phyloP scores from a whole-genome alignment of 1,284 basidiomycete species.

The Trametes pubescens region DNA sequence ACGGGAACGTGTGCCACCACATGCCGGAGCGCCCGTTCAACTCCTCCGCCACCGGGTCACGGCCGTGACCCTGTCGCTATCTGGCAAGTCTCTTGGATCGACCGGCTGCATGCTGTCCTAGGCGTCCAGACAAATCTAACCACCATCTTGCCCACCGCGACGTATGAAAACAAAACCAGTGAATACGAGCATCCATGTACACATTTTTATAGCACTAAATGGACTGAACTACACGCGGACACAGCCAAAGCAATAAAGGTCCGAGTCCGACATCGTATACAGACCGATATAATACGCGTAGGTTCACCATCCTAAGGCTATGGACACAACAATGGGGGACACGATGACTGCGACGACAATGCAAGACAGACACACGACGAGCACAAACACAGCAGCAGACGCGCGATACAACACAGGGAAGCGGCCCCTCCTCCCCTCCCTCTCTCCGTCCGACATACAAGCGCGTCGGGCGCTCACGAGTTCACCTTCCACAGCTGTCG shows the following conservation, averaged over 20 bases:
- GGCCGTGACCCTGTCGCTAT: not conserved
- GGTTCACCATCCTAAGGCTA: conserved; percentile 29
- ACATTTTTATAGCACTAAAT: not conserved
- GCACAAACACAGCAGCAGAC: conserved; percentile 32
- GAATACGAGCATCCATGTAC: not conserved
- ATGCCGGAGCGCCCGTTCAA: conserved; percentile 19
- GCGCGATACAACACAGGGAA: conserved; percentile 13
- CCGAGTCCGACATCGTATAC: conserved; percentile 13
- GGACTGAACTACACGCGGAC: not conserved
- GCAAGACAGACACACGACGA: conserved; percentile 27
- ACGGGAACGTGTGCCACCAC: conserved; percentile 9
- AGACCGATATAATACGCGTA: conserved; percentile 26
- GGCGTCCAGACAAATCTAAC: no score
- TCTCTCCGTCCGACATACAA: not conserved
- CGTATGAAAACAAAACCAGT: no score
- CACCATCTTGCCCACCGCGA: no score
- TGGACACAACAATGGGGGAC: conserved; percentile 28
- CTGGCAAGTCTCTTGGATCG: not conserved
- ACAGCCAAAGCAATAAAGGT: not conserved
- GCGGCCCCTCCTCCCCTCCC: conserved; percentile 1
- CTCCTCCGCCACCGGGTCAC: not conserved
- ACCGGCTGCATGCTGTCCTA: no score
- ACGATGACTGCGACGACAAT: conserved; percentile 29
- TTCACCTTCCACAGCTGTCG: conserved; percentile 88
- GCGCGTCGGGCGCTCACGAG: conserved; percentile 25